Evolutionary conservation across 2,329 filamentous ascomycete species (phyloP).

Genomic region (Akanthomyces muscarius): DNA sequence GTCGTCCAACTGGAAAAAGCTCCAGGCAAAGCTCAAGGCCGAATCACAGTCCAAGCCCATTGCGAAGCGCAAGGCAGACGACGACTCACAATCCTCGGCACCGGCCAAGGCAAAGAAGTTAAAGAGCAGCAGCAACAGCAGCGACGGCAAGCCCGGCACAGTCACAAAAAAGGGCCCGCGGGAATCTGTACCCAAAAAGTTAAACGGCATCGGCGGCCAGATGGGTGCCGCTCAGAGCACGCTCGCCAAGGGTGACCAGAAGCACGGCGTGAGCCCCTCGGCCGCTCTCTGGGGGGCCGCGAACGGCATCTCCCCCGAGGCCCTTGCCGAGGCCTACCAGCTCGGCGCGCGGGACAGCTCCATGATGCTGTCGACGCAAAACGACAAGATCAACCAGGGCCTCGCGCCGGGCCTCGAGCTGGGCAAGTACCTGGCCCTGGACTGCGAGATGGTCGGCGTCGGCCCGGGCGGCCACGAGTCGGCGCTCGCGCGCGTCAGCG

Average conservation of each 20-base stretch:
- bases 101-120: conserved; percentile 27
- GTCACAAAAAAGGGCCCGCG: background rate
- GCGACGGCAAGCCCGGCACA: background rate
- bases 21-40: conserved; percentile 59
- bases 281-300: conserved; percentile 58
- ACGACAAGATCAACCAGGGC: conserved; percentile 60
- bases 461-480: conserved; percentile 67
- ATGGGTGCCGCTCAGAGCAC: conserved; percentile 59
- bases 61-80: conserved; percentile 41
- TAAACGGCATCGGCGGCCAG: conserved; percentile 16
- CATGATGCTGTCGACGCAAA: conserved; percentile 40
- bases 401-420: conserved; percentile 59
- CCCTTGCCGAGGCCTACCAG: conserved; percentile 59
- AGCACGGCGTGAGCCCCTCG: conserved; percentile 45
- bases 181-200: conserved; percentile 16
- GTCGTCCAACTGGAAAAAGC: conserved; percentile 74
- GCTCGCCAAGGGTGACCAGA: conserved; percentile 35
- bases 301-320: conserved; percentile 57
- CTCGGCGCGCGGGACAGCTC: conserved; percentile 48
- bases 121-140: conserved; percentile 22
- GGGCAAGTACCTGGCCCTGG: conserved; percentile 87
- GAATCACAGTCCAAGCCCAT: conserved; percentile 37
- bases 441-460: conserved; percentile 98
- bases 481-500: conserved; percentile 77
- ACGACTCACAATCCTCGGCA: conserved; percentile 21